Evolutionary conservation across 495 filamentous ascomycete genomes (phyloP).

Genomic region (Aspergillus ostianus): DNA sequence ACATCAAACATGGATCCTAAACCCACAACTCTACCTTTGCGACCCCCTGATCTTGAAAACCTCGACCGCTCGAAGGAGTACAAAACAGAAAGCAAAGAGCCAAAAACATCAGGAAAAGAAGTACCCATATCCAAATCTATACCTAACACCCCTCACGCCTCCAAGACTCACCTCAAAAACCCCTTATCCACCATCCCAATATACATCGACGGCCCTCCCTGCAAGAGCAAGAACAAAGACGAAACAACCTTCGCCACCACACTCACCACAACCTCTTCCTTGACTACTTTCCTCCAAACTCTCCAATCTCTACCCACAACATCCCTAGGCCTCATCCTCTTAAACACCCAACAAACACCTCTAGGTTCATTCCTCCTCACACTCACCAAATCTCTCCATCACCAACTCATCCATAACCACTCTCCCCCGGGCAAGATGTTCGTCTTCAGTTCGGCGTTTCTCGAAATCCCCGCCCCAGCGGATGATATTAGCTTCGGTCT

Average conservation of each 20-base stretch:
- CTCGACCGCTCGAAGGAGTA: not conserved
- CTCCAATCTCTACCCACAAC: not conserved
- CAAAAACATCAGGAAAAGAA: too few relatives aligned
- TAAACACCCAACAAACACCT: not conserved
- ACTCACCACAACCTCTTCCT: not conserved
- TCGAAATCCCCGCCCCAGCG: constrained; percentile 15
- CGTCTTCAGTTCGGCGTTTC: constrained; percentile 30
- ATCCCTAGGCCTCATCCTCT: constrained; percentile 8
- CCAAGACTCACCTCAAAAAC: not conserved
- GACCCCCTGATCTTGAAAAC: not conserved
- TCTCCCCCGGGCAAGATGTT: constrained; percentile 29
- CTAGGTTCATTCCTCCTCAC: constrained; percentile 29
- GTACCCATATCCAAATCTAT: not conserved
- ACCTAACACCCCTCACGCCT: not conserved
- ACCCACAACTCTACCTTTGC: not conserved
- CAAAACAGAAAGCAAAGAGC: too few relatives aligned
- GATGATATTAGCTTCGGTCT: constrained; percentile 27
- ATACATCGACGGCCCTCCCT: not conserved
- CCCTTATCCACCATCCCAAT: constrained; percentile 1
- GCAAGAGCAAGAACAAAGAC: not conserved
- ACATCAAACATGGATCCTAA: not conserved
- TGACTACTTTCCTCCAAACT: not conserved
- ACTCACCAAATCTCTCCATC: constrained; percentile 19
- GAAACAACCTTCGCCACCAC: not conserved
- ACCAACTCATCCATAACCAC: constrained; percentile 3